Percentiles rank a stretch among this genome's conserved stretches.
Evolutionary conservation across 2,329 filamentous ascomycete genomes (phyloP).

Genomic region (Magnaporthiopsis incrustans): DNA sequence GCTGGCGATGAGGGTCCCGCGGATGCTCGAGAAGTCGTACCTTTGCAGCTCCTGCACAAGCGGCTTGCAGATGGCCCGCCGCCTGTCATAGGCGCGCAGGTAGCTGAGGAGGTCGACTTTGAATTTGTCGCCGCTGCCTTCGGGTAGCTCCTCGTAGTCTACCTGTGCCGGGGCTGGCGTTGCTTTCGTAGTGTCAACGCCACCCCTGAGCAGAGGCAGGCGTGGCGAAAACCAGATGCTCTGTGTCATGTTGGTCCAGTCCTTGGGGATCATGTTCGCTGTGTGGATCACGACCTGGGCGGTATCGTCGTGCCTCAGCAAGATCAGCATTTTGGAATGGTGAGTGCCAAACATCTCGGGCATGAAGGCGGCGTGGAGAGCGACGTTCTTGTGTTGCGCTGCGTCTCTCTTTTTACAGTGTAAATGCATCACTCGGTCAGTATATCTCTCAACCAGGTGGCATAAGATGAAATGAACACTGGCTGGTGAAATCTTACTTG

Average conservation of each 20-base stretch:
- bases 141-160: slow-evolving; percentile 14
- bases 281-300: slow-evolving; percentile 81
- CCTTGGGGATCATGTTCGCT: slow-evolving; percentile 80
- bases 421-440: background rate
- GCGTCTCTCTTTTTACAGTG: slow-evolving; percentile 45
- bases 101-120: slow-evolving; percentile 70
- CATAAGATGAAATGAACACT: background rate
- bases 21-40: slow-evolving; percentile 64
- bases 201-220: slow-evolving; percentile 42
- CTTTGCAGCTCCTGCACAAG: slow-evolving; percentile 49
- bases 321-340: slow-evolving; percentile 79
- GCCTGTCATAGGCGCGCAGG: slow-evolving; percentile 58
- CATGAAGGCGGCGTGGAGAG: slow-evolving; percentile 67
- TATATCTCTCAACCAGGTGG: background rate
- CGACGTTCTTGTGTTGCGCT: slow-evolving; percentile 55
- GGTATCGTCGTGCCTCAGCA: slow-evolving; percentile 67
- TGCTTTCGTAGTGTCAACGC: background rate
- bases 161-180: background rate
- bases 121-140: slow-evolving; percentile 62
- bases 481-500: slow-evolving; percentile 35
- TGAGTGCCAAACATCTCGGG: slow-evolving; percentile 82
- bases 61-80: slow-evolving; percentile 40
- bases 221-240: slow-evolving; percentile 71
- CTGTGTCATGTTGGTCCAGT: slow-evolving; percentile 86
- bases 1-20: slow-evolving; percentile 68